Conservation (phyloP, 2,329 filamentous ascomycete genomes). For the Raffaelea deltoideospora region DNA sequence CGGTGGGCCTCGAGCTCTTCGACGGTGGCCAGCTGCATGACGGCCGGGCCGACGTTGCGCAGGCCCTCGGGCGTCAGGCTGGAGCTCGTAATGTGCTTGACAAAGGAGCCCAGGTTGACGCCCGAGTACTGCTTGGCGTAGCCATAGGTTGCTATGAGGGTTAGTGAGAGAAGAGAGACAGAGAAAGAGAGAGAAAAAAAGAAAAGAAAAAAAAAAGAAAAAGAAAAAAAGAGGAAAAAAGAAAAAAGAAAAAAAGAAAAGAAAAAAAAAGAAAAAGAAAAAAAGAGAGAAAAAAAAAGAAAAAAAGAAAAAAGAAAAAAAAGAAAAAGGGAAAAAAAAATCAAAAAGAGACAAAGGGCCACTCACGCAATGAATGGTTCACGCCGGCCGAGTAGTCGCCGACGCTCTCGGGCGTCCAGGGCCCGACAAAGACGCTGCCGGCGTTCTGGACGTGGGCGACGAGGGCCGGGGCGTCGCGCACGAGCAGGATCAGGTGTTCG, state of each 20-base stretch:
- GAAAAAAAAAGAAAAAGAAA: too few relatives aligned
- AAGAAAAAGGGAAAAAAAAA: not conserved
- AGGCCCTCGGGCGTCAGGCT: conserved; percentile 78
- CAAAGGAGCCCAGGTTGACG: conserved; percentile 87
- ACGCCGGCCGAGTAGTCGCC: conserved; percentile 97
- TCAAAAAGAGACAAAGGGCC: not conserved
- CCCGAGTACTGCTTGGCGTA: conserved; percentile 98
- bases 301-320: not conserved
- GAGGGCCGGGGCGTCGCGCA: conserved; percentile 58
- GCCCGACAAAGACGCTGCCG: conserved; percentile 86
- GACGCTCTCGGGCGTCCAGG: conserved; percentile 95
- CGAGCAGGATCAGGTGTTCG: conserved; percentile 87
- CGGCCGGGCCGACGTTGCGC: conserved; percentile 69
- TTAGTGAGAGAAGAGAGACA: not conserved
- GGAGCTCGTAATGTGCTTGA: conserved; percentile 95
- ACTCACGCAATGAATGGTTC: conserved; percentile 92
- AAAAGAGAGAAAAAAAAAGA: not conserved
- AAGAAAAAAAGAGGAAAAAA: not conserved
- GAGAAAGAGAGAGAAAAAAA: not conserved
- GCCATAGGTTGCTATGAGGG: conserved; percentile 74
- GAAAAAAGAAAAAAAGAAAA: not conserved
- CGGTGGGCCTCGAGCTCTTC: conserved; percentile 92
- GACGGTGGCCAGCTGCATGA: conserved; percentile 89
- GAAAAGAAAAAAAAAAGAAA: not conserved
- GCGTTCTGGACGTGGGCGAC: conserved; percentile 80